phyloP scores from a whole-genome alignment of 371 early-diverging fungal species.

The Sporodiniella umbellata region DNA sequence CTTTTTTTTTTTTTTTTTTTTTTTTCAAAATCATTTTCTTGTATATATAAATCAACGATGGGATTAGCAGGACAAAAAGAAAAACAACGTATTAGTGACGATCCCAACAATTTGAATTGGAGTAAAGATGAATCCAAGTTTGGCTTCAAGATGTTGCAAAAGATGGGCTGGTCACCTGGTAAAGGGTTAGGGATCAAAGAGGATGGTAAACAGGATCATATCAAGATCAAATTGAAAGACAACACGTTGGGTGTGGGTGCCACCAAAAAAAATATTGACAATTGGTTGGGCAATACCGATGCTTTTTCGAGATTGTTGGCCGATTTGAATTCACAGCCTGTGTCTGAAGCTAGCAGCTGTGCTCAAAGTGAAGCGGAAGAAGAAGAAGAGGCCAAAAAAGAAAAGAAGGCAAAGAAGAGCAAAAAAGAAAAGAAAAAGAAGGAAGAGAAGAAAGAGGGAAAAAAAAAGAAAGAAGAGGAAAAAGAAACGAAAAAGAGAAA shows the following conservation, averaged over 20 bases:
- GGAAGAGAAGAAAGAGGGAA: conserved; percentile 28
- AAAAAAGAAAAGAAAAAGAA: conserved; percentile 30
- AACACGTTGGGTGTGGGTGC: conserved; percentile 89
- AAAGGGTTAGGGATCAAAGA: conserved; percentile 90
- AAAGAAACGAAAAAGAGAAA: conserved; percentile 20
- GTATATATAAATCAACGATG: conserved; percentile 26
- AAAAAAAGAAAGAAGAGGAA: conserved; percentile 24
- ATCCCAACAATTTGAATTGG: conserved; percentile 93
- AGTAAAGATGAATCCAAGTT: conserved; percentile 82
- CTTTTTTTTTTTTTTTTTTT: not conserved
- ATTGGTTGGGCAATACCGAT: conserved; percentile 91
- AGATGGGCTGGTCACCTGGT: conserved; percentile 96
- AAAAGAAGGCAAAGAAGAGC: conserved; percentile 3
- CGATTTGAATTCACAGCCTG: conserved; percentile 58
- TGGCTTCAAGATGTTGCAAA: conserved; percentile 87
- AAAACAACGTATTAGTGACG: conserved; percentile 82
- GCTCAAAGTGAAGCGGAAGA: conserved; percentile 39
- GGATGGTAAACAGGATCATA: conserved; percentile 75
- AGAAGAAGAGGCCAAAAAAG: conserved; percentile 17
- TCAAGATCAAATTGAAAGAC: conserved; percentile 78
- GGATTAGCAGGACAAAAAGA: conserved; percentile 79
- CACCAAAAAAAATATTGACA: conserved; percentile 78
- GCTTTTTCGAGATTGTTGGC: conserved; percentile 85
- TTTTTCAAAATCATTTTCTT: not conserved
- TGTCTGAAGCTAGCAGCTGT: conserved; percentile 26